These are phyloP conservation scores for Fusarium avenaceum DNA, from an alignment of 2,329 filamentous ascomycete species.

Conservation along the genomic window DNA sequence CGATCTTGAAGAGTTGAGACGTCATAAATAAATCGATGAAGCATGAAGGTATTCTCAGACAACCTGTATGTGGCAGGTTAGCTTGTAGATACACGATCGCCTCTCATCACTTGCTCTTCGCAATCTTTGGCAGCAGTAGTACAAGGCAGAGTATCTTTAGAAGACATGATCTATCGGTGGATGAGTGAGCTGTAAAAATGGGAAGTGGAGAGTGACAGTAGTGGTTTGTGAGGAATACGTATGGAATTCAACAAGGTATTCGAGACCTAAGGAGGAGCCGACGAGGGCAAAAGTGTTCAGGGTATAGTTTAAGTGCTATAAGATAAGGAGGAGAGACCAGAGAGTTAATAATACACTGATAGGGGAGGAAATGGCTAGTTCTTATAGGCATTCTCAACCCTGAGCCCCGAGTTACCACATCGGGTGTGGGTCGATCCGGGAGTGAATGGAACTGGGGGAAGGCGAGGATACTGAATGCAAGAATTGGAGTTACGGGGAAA, in stretches of 20 bases:
- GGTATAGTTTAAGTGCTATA: neutral
- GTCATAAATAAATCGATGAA: constrained; percentile 31
- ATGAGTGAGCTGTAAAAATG: neutral
- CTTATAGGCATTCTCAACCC: neutral
- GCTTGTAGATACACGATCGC: neutral
- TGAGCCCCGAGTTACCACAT: no score
- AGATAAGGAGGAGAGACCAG: neutral
- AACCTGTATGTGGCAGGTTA: constrained; percentile 1
- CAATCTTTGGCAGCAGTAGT: rapidly evolving
- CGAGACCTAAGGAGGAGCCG: neutral
- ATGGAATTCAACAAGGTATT: neutral
- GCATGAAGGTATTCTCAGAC: neutral
- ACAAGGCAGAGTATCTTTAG: rapidly evolving
- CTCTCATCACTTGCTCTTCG: constrained; percentile 1
- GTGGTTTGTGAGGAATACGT: no score
- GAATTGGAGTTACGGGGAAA: no score
- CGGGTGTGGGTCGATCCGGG: no score
- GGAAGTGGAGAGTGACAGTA: neutral
- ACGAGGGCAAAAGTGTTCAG: no score
- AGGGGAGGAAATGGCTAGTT: neutral
- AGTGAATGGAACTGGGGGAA: neutral
- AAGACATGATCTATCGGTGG: neutral
- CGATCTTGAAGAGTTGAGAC: constrained; percentile 23
- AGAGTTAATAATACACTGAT: no score
- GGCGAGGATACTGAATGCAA: neutral